Base-by-base conservation (phyloP, 371 early-diverging fungal genomes). In the Rhizomucor pusillus region DNA sequence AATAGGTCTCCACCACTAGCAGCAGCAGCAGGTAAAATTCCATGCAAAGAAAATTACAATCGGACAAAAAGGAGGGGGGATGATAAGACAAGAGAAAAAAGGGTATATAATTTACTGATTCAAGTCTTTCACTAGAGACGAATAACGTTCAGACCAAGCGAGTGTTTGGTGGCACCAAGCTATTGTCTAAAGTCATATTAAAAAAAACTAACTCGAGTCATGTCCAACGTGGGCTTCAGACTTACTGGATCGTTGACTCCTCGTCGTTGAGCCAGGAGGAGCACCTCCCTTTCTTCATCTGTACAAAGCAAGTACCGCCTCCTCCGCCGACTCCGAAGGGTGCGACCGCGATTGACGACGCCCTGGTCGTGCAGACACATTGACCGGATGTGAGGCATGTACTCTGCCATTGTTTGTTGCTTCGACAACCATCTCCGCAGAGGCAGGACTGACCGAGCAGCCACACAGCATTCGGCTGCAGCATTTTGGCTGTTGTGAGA, bases 361-460 rank as follows among this genome's bases (percentile, higher is more conserved):
- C 47, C 59, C 49, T 56, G 56, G 34, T 63, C 63, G n/a, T 63
- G 43, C 2, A 24, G 13, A 44, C 60, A 57, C 40, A 67, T 44
- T 20, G 56, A 50, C 50, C 61, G 53, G 36, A 61, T 63, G 22
- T 47, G 7, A 19, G 67, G 67, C 50, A 63, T 35, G 45, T 67
- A 67, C 29, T 67, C 57, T 19, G 45, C 43, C 50, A 52, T 56
- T 51, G 41, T 47, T n/a, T 35, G 43, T 39, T 43, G 50, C 36
- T 29, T 19, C 16, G 16, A 18, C 23, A 7, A 25, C 57, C 24
- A 46, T 18, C 24, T 34, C 45, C 57, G 57, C 57, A 24, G 36
- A 34, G 33, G 48, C 36, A 57, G 57, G 25, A 57, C 12, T 16
- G 37, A n/a, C 22, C 13, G 12, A 5, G 33, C 10, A 5, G 51